These are phyloP conservation scores for Rugosomyces carneus DNA, from an alignment of 1,284 basidiomycete genomes.

Conservation along the genomic window DNA sequence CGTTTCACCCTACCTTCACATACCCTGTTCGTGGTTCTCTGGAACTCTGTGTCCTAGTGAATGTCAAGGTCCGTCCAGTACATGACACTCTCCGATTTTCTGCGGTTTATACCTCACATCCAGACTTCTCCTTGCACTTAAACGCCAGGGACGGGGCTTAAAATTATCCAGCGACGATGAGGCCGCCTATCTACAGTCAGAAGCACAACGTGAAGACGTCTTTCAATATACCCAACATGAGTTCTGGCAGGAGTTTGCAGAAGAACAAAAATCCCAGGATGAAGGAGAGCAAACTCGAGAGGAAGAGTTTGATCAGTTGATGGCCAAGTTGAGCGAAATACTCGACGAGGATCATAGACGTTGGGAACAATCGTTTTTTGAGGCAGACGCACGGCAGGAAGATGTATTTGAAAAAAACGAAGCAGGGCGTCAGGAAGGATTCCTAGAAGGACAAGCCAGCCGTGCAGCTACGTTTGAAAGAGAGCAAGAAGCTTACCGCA, in stretches of 20 bases:
- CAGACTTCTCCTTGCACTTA: background rate
- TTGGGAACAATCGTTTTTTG: background rate
- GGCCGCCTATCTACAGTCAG: background rate
- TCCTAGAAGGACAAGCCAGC: slow-evolving; percentile 6
- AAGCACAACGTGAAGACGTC: background rate
- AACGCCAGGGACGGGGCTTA: background rate
- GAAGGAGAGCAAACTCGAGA: slow-evolving; percentile 1
- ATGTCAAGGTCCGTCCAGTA: background rate
- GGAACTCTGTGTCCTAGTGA: background rate
- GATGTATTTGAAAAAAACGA: slow-evolving; percentile 2
- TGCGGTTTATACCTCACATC: background rate
- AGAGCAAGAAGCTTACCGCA: background rate
- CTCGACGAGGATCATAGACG: background rate
- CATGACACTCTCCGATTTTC: background rate
- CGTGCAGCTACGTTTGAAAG: slow-evolving; percentile 4
- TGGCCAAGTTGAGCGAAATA: background rate
- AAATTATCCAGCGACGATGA: background rate
- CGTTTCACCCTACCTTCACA: slow-evolving; percentile 81
- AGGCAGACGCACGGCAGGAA: background rate
- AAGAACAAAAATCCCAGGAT: slow-evolving; percentile 2
- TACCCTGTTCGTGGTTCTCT: slow-evolving; percentile 60
- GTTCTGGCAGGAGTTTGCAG: background rate
- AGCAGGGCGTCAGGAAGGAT: background rate
- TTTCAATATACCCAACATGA: background rate
- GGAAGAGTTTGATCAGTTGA: slow-evolving; percentile 2